Conservation (phyloP, 75 land plant genomes). For the Larix kaempferi region DNA sequence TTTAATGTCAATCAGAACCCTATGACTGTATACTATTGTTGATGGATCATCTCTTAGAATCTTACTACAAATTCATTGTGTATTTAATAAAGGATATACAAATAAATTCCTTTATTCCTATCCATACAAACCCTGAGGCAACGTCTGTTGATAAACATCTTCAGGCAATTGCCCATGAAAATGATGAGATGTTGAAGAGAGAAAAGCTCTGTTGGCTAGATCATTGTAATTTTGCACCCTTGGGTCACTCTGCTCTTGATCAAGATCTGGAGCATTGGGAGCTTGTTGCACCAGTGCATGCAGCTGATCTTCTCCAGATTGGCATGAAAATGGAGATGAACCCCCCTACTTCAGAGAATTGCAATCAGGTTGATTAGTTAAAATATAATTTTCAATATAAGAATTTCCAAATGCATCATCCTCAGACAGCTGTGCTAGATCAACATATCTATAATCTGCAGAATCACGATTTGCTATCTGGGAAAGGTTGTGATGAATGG, state of each 20-base stretch:
- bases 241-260: slow-evolving; percentile 1
- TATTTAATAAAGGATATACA: too few relatives aligned
- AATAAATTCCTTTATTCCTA: too few relatives aligned
- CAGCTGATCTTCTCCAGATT: not conserved
- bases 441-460: not conserved
- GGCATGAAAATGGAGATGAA: slow-evolving; percentile 2
- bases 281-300: slow-evolving; percentile 1
- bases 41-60: too few relatives aligned
- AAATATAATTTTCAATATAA: not conserved
- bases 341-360: not conserved
- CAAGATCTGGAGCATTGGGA: not conserved
- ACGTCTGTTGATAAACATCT: slow-evolving; percentile 26
- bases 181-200: slow-evolving; percentile 15
- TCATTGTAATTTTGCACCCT: slow-evolving; percentile 1
- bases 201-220: not conserved
- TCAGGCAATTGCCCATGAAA: slow-evolving; percentile 25
- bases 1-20: too few relatives aligned
- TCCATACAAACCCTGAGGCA: too few relatives aligned
- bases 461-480: slow-evolving; percentile 1
- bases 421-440: not conserved
- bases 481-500: not conserved
- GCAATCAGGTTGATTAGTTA: not conserved
- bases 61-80: too few relatives aligned
- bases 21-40: too few relatives aligned
- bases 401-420: not conserved